phyloP scores from a whole-genome alignment of 2,329 filamentous ascomycete genomes.

The Aspergillus pseudonomiae region DNA sequence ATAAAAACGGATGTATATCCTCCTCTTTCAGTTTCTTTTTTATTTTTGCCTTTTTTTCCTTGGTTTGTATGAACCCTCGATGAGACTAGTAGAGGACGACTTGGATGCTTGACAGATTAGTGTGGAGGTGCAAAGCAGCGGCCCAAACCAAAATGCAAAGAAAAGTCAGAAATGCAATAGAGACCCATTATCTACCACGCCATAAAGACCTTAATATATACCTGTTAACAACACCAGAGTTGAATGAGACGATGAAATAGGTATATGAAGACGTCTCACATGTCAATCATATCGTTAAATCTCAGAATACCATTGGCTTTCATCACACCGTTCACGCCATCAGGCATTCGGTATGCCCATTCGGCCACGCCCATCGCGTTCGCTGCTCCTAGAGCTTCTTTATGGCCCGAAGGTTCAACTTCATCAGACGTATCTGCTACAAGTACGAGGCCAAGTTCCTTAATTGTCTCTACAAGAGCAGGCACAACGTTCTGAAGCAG shows the following conservation, averaged over 20 bases:
- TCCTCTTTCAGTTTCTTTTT: neutral
- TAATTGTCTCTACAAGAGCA: constrained; percentile 88
- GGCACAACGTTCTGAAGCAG: constrained; percentile 79
- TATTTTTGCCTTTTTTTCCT: neutral
- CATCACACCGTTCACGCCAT: constrained; percentile 85
- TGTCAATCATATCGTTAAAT: constrained; percentile 91
- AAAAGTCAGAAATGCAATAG: neutral
- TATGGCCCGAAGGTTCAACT: constrained; percentile 29
- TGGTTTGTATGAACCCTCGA: neutral
- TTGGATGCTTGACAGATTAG: neutral
- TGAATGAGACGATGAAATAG: constrained; percentile 3
- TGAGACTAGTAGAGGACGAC: neutral
- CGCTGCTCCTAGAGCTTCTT: constrained; percentile 24
- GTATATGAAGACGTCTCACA: constrained; percentile 43
- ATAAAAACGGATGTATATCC: neutral
- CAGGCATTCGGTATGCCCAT: constrained; percentile 61
- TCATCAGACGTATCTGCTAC: constrained; percentile 82
- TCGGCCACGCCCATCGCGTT: constrained; percentile 38
- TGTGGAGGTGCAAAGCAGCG: neutral
- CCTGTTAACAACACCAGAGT: neutral
- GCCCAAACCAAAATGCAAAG: constrained; percentile 1
- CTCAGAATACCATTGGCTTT: constrained; percentile 83
- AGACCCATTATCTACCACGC: neutral
- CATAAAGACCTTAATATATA: constrained; percentile 4
- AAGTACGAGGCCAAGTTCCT: constrained; percentile 87